Base-by-base conservation (phyloP, 768 basidiomycete genomes). In the Leccinum longicurvipes region DNA sequence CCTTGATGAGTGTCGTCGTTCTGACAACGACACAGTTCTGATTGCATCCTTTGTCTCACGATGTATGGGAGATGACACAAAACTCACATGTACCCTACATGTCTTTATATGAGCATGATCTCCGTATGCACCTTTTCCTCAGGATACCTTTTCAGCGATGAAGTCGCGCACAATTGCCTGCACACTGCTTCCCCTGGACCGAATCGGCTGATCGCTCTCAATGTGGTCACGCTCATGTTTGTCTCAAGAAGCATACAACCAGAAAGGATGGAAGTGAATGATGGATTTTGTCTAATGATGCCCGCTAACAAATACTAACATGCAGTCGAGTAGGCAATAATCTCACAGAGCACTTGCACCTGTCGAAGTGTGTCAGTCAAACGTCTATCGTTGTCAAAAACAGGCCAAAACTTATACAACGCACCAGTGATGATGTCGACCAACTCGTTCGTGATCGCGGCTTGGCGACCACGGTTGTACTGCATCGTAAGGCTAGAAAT, bases 381-480 rank as follows among this genome's bases (percentile, higher is more conserved):
- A 25, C 10, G 31, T 10, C 21, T 24, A n/a, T 24, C n/a, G 24
- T 56, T 53, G 5, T 28, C 49, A n/a, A 23, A 24, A n/a, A 15
- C 7, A 25, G 19, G 29, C 19, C 6, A 32, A 7, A 47, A 6
- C 3, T 4, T 10, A 1, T 41, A 19, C 10, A 56, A 74, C 82
- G 62, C 56, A 91, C 91, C 91, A 63, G 91, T 93, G 65, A 92
- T 93, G 63, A 93, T 92, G 73, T 93, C 91, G 60, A 93, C 89
- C 67, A 93, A 77, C 77, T 96, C 93, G 77, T 94, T 96, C 59
- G 94, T 98, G 69, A 98, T 98, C 63, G 93, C 88, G 61, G 94
- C 94, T 79, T 98, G 94, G 70, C 94, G 91, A 80, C 95, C 94
- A 83, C 94, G 91, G 73, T 98, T 98, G 83, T 95, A 98, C 74